Evolutionary conservation across 1,284 basidiomycete species (phyloP), one percentile per base, ranked within the genome.

Genomic region (Tausonia pullulans): DNA sequence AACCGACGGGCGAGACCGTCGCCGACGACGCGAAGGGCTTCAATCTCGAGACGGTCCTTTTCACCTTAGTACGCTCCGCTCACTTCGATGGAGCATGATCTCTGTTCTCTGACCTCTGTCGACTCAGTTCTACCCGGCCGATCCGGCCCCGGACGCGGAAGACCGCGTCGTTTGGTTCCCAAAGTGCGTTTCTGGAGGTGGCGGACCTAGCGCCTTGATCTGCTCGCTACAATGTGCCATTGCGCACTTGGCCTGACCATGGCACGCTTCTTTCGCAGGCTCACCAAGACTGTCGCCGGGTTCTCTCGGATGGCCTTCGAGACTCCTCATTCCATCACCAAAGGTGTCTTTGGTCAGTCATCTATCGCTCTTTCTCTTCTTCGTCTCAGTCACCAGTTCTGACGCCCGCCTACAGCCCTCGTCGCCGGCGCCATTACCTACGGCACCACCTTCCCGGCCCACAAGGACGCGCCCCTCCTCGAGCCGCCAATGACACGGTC

Each of bases 231-330:
- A 6, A 60, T 45, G n/a, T 5, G 39, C 45, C 50, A 11, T 14
- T n/a, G 39, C 6, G 14, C 10, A 48, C 27, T 27, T 2, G 2
- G 2, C 27, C 27, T 27, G 27, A 27, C 27, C 27, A 27, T 27
- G 7, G 2, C 10, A 45, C 39, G 39, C 16, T 45, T 16, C 3
- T 11, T 4, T 41, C 6, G 27, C 60, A 77, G 73, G 68, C 68
- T 78, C 7, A 51, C 70, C 3, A 72, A 73, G 60, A 78, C 73
- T 10, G 72, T 78, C 13, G 70, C 76, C 57, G 74, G 75, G n/a
- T 75, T 78, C 53, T 67, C 79, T 41, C 72, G 72, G 61, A 74
- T 79, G 74, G 74, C 74, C 0, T 72, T 77, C 41, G 74, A 72
- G 39, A 70, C 71, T 59, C 44, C 9, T n/a, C 48, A 9, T 48